phyloP scores from a whole-genome alignment of 805 yeast species.

The Candida chauliodis region DNA sequence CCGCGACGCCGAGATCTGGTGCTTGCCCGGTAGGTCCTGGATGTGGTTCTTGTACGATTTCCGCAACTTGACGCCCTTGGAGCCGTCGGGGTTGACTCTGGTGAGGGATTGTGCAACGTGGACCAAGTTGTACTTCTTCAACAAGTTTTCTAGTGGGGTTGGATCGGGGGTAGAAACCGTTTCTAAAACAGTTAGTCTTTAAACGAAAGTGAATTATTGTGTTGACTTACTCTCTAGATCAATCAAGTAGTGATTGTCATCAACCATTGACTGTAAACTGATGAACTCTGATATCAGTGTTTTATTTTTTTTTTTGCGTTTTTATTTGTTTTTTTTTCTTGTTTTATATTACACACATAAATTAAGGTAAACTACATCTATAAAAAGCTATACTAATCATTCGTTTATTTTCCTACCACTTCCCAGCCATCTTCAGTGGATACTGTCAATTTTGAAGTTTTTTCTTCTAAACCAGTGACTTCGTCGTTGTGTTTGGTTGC shows the following conservation, averaged over 20 bases:
- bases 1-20: conserved; percentile 42
- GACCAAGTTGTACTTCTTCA: conserved; percentile 63
- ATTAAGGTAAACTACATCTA: background rate
- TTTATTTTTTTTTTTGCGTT: background rate
- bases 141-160: conserved; percentile 69
- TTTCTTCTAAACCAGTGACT: conserved; percentile 19
- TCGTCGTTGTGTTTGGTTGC: conserved; percentile 3
- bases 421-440: conserved; percentile 31
- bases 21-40: conserved; percentile 78
- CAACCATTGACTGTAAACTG: no score
- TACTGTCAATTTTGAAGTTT: conserved; percentile 25
- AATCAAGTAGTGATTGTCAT: conserved; percentile 5
- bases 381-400: no score
- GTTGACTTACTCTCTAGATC: conserved; percentile 6
- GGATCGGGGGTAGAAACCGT: conserved; percentile 40
- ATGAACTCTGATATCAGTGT: background rate
- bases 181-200: no score
- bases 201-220: no score
- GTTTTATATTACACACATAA: background rate
- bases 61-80: conserved; percentile 87
- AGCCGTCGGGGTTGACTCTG: conserved; percentile 80
- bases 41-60: conserved; percentile 95
- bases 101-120: conserved; percentile 77
- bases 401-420: conserved; percentile 30
- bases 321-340: background rate